These are phyloP conservation scores for Funneliformis geosporum DNA, from an alignment of 192 early-diverging fungal genomes.

Conservation along the genomic window DNA sequence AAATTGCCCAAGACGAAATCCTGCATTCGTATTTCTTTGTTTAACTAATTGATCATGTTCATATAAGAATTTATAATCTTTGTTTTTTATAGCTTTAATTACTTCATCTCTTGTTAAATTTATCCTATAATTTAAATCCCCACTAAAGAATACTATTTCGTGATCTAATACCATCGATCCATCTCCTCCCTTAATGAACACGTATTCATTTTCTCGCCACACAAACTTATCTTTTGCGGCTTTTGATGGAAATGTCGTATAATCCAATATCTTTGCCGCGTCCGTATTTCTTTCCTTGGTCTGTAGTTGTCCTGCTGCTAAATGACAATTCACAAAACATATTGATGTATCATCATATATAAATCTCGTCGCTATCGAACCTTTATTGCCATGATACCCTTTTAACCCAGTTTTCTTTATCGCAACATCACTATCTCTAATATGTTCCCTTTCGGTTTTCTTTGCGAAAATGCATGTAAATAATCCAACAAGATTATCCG, in stretches of 20 bases:
- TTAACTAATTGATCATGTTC: conserved; percentile 64
- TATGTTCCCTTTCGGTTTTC: conserved; percentile 50
- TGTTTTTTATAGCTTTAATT: conserved; percentile 52
- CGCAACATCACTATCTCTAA: conserved; percentile 63
- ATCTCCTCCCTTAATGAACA: conserved; percentile 82
- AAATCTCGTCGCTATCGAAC: conserved; percentile 74
- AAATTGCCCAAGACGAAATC: conserved; percentile 78
- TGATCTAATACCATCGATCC: conserved; percentile 83
- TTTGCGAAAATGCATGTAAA: conserved; percentile 86
- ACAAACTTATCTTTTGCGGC: conserved; percentile 24
- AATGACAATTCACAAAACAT: conserved; percentile 84
- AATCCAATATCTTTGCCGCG: conserved; percentile 65
- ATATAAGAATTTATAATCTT: conserved; percentile 61
- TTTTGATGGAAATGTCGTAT: conserved; percentile 28
- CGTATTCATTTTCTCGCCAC: conserved; percentile 40
- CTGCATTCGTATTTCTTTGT: conserved; percentile 55
- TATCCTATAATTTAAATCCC: conserved; percentile 97
- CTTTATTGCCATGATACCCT: conserved; percentile 92
- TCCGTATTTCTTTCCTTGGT: conserved; percentile 74
- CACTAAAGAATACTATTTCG: conserved; percentile 72
- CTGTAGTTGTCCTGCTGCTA: conserved; percentile 84
- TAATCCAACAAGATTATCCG: conserved; percentile 87
- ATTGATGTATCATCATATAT: conserved; percentile 78
- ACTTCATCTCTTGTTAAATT: conserved; percentile 69
- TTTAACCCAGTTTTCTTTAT: conserved; percentile 88